These are phyloP conservation scores for Septoria linicola DNA, from an alignment of 2,329 filamentous ascomycete species.

Conservation along the genomic window DNA sequence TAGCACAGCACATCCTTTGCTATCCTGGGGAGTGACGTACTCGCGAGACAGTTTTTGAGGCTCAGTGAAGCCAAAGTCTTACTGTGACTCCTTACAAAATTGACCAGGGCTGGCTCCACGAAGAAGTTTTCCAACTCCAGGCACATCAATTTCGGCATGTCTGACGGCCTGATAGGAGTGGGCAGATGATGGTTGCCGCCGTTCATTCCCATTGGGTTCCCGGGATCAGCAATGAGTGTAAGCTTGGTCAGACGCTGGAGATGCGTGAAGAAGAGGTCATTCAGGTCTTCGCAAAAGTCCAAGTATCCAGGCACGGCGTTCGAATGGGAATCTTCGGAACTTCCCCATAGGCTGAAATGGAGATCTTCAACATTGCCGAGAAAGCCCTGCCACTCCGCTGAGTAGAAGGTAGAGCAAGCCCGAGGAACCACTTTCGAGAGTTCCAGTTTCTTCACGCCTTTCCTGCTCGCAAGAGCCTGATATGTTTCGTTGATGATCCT, in stretches of 20 bases:
- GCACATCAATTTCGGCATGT: conserved; percentile 6
- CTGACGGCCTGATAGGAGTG: background rate
- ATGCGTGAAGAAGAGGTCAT: conserved; percentile 11
- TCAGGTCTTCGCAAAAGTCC: conserved; percentile 1
- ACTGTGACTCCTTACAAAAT: background rate
- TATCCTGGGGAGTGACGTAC: background rate
- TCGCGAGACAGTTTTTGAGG: conserved; percentile 2
- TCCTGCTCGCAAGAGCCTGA: conserved; percentile 3
- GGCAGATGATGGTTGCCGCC: background rate
- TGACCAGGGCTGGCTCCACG: conserved; percentile 6
- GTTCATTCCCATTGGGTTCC: background rate
- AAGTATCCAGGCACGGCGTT: conserved; percentile 6
- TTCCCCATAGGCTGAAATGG: conserved; percentile 10
- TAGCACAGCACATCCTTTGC: background rate
- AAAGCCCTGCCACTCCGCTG: background rate
- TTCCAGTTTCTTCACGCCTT: background rate
- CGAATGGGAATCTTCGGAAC: conserved; percentile 8
- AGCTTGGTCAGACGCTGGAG: background rate
- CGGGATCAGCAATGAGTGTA: background rate
- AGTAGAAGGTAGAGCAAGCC: conserved; percentile 2
- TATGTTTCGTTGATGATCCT: conserved; percentile 13
- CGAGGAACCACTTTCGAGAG: conserved; percentile 6
- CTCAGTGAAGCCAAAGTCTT: conserved; percentile 2
- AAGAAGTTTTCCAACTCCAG: conserved; percentile 11
- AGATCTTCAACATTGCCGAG: background rate